Evolutionary conservation across 208 protist genomes (phyloP), one percentile per base, ranked within the genome.

Genomic region (Leishmania amazonensis): DNA sequence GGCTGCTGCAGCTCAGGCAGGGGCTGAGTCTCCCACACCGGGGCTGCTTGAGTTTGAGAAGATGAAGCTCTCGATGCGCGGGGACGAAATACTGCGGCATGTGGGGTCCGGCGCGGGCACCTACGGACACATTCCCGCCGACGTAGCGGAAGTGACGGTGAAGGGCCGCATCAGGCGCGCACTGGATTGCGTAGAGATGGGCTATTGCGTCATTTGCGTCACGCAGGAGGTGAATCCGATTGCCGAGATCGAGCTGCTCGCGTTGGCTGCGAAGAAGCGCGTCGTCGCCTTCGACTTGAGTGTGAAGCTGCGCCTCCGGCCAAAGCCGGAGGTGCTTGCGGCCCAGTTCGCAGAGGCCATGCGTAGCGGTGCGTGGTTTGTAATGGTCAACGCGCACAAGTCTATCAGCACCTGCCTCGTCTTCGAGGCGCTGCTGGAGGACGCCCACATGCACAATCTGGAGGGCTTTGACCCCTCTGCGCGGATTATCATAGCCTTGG

Each of bases 241-340:
- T 78, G 93, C 93, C 7, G 91, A 97, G 70, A 86, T 97, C 62
- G 93, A 97, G 82, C 81, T 97, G 38, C 86, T 93, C n/a, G 91
- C 93, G 19, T 67, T 93, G 79, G 19, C 73, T 1, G 58, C 78
- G 51, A 67, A 89, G 64, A 72, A 76, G 31, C 81, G 62, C 8
- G 35, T 97, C 17, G 80, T 93, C 8, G 85, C 88, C 51, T 76
- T 94, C 75, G 89, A 97, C 83, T 80, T 95, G 62, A 87, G 89
- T 42, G 86, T 91, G 76, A 97, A 97, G 86, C 90, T 97, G 57
- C 93, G 92, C 6, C 85, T 91, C 57, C 84, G 93, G 21, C 90
- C 90, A 17, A 93, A 89, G 79, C 88, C 89, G 47, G 90, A 91
- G 42, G 89, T 77, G 42, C 70, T 97, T 62, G 86, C 86, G 8